A percentile compares a stretch with the other conserved stretches of the same genome.
Conservation (phyloP, 2,329 filamentous ascomycete species). For the Exophiala lecanii-corni region DNA sequence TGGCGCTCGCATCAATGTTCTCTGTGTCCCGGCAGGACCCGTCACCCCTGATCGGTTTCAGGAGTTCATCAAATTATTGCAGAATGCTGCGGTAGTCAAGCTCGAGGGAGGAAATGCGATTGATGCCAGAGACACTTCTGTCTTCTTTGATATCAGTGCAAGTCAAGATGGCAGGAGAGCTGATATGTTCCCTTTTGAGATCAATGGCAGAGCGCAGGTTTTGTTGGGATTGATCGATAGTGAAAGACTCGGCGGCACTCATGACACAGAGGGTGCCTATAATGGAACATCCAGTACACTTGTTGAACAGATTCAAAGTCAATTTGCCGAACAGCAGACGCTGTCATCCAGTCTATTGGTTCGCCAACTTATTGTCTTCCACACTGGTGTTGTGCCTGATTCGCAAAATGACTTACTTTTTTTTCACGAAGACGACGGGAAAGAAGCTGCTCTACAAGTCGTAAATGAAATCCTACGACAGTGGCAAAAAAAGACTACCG, state of each 20-base stretch:
- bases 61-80: constrained; percentile 71
- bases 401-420: constrained; percentile 4
- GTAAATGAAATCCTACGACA: constrained; percentile 8
- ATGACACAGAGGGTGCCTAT: constrained; percentile 27
- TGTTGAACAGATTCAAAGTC: constrained; percentile 11
- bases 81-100: constrained; percentile 49
- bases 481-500: constrained; percentile 1
- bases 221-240: constrained; percentile 84
- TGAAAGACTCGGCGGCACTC: constrained; percentile 50
- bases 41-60: constrained; percentile 79
- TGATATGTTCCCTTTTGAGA: constrained; percentile 71
- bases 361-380: constrained; percentile 13
- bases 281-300: constrained; percentile 8
- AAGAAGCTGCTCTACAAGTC: constrained; percentile 7
- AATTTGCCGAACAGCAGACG: constrained; percentile 8
- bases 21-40: constrained; percentile 79
- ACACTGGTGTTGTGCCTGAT: background rate
- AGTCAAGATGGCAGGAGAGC: constrained; percentile 12
- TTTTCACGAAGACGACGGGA: constrained; percentile 9
- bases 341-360: constrained; percentile 9
- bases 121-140: constrained; percentile 2
- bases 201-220: constrained; percentile 77
- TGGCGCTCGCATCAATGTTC: constrained; percentile 82
- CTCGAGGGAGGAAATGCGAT: constrained; percentile 5
- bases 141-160: constrained; percentile 19